Base-by-base conservation (phyloP, 352 stramenopile species). In the Bremia lactucae region DNA sequence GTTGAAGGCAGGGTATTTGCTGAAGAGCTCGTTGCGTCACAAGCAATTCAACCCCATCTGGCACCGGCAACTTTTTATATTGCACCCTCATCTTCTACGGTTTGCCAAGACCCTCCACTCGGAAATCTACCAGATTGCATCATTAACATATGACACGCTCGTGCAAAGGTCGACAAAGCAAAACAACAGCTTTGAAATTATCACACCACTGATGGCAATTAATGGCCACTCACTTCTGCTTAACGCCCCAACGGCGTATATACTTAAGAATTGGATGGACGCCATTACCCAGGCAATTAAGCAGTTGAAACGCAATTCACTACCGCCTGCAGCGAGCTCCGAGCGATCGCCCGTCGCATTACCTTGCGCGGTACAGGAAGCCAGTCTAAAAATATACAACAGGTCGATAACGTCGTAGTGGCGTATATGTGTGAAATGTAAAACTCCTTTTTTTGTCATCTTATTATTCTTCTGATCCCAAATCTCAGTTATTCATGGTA, bases 11-110 rank as follows among this genome's bases (percentile, higher is more conserved):
- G 71, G 81, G 1, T 92, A 81, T 39, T 38, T 90, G 46, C 74
- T 94, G 38, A 88, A 93, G 65, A 68, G 81, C n/a, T 88, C 83
- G 29, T 65, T 92, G 23, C 77, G 79, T 2, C 75, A 90, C 65
- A 91, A 90, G 63, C 72, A 86, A 46, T 87, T 82, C 62, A 84
- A 77, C 29, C 75, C 75, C 33, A 87, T 87, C 36, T 87, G 75
- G 72, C 68, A 84, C 36, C 68, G 72, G 0, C 68, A 74, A 21
- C 72, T 83, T 35, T 87, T 87, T 55, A 71, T 87, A 35, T 54
- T 87, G 15, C 72, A 87, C 38, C 49, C 59, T 56, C 65, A 81
- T 13, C 81, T 73, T 18, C 28, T 88, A 26, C 70, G 72, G n/a
- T 88, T 88, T 39, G 69, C 68, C 35, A 85, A 84, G 52, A 62